phyloP scores from a whole-genome alignment of 805 yeast genomes.

The Wickerhamomyces xylosicus region DNA sequence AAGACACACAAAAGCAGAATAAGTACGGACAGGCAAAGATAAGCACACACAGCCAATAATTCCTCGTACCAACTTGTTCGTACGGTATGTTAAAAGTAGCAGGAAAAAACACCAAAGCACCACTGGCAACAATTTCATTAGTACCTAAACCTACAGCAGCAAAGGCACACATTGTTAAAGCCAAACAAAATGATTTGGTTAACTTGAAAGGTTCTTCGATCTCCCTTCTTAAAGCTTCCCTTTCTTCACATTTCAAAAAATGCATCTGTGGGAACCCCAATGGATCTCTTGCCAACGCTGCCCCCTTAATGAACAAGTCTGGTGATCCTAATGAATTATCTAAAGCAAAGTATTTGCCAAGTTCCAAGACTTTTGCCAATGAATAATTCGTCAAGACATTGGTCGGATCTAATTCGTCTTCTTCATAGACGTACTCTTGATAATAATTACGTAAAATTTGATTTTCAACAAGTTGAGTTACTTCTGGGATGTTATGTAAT shows the following conservation, averaged over 20 bases:
- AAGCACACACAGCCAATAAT: constrained; percentile 44
- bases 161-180: constrained; percentile 30
- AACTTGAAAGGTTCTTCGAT: constrained; percentile 33
- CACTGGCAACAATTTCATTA: constrained; percentile 70
- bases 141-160: constrained; percentile 77
- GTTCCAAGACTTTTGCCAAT: constrained; percentile 52
- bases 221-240: constrained; percentile 36
- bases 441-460: too few species aligned
- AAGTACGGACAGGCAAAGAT: constrained; percentile 65
- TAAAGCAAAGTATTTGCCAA: constrained; percentile 59
- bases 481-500: too few species aligned
- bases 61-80: constrained; percentile 34
- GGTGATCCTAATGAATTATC: constrained; percentile 35
- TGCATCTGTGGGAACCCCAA: constrained; percentile 46
- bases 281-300: constrained; percentile 58
- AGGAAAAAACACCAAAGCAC: constrained; percentile 59
- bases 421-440: background rate
- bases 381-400: constrained; percentile 48
- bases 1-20: constrained; percentile 47
- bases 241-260: constrained; percentile 45
- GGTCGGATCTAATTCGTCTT: too few species aligned
- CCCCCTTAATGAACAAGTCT: constrained; percentile 53
- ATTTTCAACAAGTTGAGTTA: too few species aligned
- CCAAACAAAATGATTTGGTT: constrained; percentile 49
- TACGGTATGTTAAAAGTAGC: constrained; percentile 38